Percentiles rank a stretch among this genome's conserved stretches.
Conservation (phyloP, 2,329 filamentous ascomycete genomes). For the Clonostachys solani region DNA sequence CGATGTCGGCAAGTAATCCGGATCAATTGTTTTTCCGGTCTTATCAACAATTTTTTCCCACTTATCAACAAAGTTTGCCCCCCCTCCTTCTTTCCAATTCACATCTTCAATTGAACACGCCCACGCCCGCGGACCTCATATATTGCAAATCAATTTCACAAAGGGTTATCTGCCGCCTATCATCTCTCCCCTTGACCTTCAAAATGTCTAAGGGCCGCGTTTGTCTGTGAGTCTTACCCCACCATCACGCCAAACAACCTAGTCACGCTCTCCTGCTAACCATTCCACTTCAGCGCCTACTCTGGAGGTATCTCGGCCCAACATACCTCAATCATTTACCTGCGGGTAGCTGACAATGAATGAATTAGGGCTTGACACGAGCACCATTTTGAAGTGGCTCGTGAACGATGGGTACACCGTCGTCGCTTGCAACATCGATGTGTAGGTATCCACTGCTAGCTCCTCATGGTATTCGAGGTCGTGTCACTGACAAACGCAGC, state of each 20-base stretch:
- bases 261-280: conserved; percentile 5
- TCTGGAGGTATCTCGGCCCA: conserved; percentile 10
- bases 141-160: too few species aligned
- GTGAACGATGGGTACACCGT: conserved; percentile 7
- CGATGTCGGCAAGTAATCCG: too few species aligned
- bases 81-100: too few species aligned
- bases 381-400: conserved; percentile 8
- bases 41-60: too few species aligned
- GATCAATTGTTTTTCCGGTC: too few species aligned
- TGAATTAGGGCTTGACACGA: conserved; percentile 10
- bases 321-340: background rate
- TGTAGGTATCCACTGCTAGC: too few species aligned
- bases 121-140: too few species aligned
- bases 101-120: too few species aligned
- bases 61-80: too few species aligned
- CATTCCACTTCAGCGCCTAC: conserved; percentile 11
- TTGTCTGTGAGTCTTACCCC: conserved; percentile 10
- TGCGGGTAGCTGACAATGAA: conserved; percentile 1
- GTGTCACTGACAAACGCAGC: conserved; percentile 25
- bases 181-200: too few species aligned
- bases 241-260: background rate
- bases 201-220: conserved; percentile 11
- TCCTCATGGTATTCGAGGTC: too few species aligned
- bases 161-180: too few species aligned
- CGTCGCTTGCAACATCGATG: conserved; percentile 8